Percentiles rank a stretch among this genome's conserved stretches.
Evolutionary conservation across 331 rosid species (phyloP).

Genomic region (Quercus tomentella): DNA sequence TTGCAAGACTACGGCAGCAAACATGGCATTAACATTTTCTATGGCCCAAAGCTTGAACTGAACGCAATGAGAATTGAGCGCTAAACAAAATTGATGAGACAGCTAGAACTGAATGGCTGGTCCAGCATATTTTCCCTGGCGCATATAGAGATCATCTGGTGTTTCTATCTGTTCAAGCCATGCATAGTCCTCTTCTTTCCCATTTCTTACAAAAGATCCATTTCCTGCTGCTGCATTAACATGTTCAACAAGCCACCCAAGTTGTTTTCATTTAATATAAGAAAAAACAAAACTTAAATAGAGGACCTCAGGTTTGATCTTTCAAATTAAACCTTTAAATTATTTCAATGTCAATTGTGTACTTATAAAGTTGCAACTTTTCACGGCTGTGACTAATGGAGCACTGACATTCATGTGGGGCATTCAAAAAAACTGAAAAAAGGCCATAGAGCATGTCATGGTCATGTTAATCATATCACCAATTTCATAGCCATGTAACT

Average conservation of each 20-base stretch:
- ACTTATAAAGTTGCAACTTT: no score
- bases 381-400: no score
- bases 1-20: background rate
- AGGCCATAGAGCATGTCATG: no score
- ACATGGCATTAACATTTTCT: background rate
- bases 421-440: no score
- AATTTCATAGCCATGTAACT: no score
- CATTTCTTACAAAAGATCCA: constrained; percentile 25
- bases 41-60: background rate
- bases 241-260: constrained; percentile 16
- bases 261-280: background rate
- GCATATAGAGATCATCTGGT: constrained; percentile 74
- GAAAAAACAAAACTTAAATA: background rate
- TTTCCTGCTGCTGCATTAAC: constrained; percentile 52
- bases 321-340: no score
- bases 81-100: background rate
- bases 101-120: constrained; percentile 59
- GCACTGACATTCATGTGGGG: no score
- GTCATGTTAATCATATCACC: no score
- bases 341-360: no score
- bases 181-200: constrained; percentile 71
- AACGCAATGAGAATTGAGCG: background rate
- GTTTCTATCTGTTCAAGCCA: constrained; percentile 80
- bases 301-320: no score
- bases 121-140: constrained; percentile 66